Conservation (phyloP, 2,329 filamentous ascomycete species). For the Neonectria sp. region DNA sequence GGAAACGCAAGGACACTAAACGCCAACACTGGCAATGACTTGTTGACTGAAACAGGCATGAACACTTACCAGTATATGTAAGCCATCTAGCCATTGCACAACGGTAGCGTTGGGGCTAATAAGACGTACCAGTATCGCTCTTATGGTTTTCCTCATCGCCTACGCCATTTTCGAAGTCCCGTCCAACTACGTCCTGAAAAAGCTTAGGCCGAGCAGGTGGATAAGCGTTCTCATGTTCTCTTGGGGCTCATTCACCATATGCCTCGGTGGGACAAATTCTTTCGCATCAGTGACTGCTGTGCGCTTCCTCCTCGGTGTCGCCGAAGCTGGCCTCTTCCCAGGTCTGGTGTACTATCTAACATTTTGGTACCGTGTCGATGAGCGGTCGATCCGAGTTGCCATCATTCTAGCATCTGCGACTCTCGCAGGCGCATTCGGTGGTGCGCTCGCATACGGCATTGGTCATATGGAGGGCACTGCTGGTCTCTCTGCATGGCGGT, state of each 20-base stretch:
- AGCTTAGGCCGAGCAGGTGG: too few relatives aligned
- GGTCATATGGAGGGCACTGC: constrained; percentile 72
- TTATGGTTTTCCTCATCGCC: constrained; percentile 72
- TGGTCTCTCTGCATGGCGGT: constrained; percentile 71
- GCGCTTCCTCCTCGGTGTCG: constrained; percentile 72
- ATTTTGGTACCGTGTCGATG: constrained; percentile 74
- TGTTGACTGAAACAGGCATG: constrained; percentile 39
- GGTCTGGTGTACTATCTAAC: constrained; percentile 77
- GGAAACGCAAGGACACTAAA: too few relatives aligned
- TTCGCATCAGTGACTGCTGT: constrained; percentile 51
- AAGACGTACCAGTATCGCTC: too few relatives aligned
- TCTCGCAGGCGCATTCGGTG: constrained; percentile 77
- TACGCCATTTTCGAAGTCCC: constrained; percentile 79
- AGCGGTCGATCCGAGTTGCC: constrained; percentile 74
- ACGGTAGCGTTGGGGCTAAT: too few relatives aligned
- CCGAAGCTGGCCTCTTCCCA: constrained; percentile 77
- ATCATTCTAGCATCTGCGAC: constrained; percentile 78
- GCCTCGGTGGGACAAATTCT: constrained; percentile 59
- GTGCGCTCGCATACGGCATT: constrained; percentile 74
- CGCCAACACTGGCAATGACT: background rate
- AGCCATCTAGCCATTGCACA: too few relatives aligned
- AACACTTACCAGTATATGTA: too few relatives aligned
- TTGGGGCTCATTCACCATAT: constrained; percentile 70
- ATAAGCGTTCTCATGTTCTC: too few relatives aligned
- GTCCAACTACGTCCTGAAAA: constrained; percentile 72